These are phyloP conservation scores for Gossypium arboreum DNA, from an alignment of 345 rosid genomes.

Conservation along the genomic window DNA sequence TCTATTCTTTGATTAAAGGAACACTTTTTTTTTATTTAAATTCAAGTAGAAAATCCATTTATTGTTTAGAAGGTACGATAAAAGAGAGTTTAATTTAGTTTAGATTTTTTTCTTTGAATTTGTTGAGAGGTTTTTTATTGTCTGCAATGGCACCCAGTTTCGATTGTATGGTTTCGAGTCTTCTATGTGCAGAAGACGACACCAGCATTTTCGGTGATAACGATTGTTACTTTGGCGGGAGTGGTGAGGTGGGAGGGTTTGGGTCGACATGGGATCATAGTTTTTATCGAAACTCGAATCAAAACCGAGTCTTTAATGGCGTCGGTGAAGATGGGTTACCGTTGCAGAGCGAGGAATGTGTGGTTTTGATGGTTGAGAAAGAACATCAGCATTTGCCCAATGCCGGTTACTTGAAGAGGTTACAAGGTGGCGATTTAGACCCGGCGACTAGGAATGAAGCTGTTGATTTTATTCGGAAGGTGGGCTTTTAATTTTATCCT, in stretches of 20 bases:
- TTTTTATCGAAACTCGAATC: constrained; percentile 25
- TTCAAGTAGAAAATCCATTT: background rate
- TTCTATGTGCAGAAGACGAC: constrained; percentile 54
- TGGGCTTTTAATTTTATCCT: constrained; percentile 19
- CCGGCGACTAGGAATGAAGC: constrained; percentile 47
- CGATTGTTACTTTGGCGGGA: constrained; percentile 19
- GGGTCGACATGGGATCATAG: constrained; percentile 31
- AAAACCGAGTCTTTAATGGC: constrained; percentile 22
- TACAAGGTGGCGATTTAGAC: constrained; percentile 54
- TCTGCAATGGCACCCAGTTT: constrained; percentile 59
- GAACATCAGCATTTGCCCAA: constrained; percentile 52
- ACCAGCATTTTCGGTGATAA: constrained; percentile 40
- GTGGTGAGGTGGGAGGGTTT: constrained; percentile 30
- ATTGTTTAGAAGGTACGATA: constrained; percentile 4
- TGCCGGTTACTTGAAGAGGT: constrained; percentile 46
- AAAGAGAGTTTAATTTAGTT: background rate
- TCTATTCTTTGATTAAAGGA: constrained; percentile 28
- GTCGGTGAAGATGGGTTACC: constrained; percentile 28
- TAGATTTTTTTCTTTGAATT: background rate
- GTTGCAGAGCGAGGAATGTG: constrained; percentile 52
- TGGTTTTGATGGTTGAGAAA: constrained; percentile 51
- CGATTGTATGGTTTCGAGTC: constrained; percentile 45
- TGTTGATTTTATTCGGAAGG: constrained; percentile 62
- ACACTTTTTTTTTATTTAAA: background rate
- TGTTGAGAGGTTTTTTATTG: background rate